Percentiles rank a stretch among this genome's conserved stretches.
Evolutionary conservation across 148 eudicot species (phyloP).

Genomic region (Salicornia ramosissima): DNA sequence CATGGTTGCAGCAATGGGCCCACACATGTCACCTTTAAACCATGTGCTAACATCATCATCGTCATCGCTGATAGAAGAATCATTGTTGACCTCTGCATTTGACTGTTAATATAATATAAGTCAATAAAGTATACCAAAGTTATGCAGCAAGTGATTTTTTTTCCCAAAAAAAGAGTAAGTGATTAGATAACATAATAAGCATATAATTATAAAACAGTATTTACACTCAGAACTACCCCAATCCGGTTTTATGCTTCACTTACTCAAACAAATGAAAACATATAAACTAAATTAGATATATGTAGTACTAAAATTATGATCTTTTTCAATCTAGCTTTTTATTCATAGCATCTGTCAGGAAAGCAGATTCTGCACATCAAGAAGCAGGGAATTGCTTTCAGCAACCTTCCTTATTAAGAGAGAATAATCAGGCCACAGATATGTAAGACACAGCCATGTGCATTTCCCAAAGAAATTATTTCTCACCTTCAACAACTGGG

Average conservation of each 20-base stretch:
- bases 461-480: conserved; percentile 1
- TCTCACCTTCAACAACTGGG: conserved; percentile 51
- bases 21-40: conserved; percentile 72
- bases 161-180: background rate
- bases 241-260: background rate
- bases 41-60: conserved; percentile 46
- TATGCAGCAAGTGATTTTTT: background rate
- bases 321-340: background rate
- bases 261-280: background rate
- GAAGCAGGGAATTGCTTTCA: background rate
- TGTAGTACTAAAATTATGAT: background rate
- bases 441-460: background rate
- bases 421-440: background rate
- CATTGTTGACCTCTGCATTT: conserved; percentile 33
- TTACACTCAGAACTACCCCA: background rate
- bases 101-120: conserved; percentile 40
- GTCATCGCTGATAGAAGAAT: conserved; percentile 28
- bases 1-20: conserved; percentile 83
- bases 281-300: too few species aligned
- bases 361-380: background rate
- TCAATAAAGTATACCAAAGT: conserved; percentile 12
- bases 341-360: background rate
- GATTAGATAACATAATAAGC: background rate
- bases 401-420: background rate
- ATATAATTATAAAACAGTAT: background rate